These are phyloP conservation scores for Corallochytrium limacisporum DNA, from an alignment of 78 protist species.

Conservation along the genomic window DNA sequence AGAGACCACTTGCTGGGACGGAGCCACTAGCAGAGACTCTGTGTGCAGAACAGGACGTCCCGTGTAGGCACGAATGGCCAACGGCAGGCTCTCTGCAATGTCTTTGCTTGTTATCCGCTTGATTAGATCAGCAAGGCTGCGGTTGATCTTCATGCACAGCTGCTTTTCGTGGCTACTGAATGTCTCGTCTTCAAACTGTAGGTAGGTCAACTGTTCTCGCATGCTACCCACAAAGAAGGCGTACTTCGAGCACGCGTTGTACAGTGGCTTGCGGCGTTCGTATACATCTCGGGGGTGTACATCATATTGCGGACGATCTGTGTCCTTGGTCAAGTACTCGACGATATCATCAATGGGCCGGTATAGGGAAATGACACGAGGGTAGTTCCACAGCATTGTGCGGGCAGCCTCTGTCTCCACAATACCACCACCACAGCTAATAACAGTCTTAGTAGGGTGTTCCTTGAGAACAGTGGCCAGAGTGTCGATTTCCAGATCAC, in stretches of 20 bases:
- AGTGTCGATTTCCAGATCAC: constrained; percentile 1
- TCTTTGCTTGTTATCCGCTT: no score
- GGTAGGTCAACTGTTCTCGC: no score
- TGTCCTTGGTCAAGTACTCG: constrained; percentile 1
- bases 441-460: not conserved
- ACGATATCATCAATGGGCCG: constrained; percentile 22
- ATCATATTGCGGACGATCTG: not conserved
- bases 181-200: no score
- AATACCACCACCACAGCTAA: constrained; percentile 49
- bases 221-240: no score
- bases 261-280: constrained; percentile 9
- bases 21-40: no score
- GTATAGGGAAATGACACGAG: not conserved
- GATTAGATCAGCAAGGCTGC: no score
- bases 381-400: not conserved
- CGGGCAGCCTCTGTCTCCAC: constrained; percentile 20
- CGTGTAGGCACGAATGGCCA: no score
- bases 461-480: not conserved
- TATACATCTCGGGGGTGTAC: not conserved
- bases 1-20: no score
- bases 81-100: no score
- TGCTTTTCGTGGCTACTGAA: no score
- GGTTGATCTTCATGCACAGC: no score
- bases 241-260: not conserved
- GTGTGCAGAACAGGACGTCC: no score